Evolutionary conservation across 208 protist genomes (phyloP).

Genomic region (Acanthamoeba triangularis): DNA sequence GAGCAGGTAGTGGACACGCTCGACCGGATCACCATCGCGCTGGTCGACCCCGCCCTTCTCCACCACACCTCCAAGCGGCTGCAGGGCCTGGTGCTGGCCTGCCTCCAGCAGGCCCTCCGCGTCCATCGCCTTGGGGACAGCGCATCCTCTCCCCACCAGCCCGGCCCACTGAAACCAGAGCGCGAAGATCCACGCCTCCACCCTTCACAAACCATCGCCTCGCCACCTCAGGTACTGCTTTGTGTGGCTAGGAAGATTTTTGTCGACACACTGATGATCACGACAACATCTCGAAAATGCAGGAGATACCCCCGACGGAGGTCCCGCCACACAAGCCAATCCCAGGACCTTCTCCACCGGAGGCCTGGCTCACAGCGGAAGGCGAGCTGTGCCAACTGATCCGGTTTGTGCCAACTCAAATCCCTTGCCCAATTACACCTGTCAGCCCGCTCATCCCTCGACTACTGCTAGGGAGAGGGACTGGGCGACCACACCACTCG

Average conservation of each 20-base stretch:
- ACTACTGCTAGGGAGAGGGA: background rate
- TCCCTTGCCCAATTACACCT: no score
- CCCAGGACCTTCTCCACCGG: background rate
- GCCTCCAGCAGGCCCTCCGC: background rate
- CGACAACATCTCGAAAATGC: no score
- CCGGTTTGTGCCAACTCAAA: no score
- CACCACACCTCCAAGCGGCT: background rate
- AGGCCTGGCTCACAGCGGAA: background rate
- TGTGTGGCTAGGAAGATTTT: no score
- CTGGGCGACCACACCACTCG: conserved; percentile 16
- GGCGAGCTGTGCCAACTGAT: background rate
- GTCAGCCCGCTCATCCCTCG: background rate
- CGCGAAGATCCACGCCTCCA: background rate
- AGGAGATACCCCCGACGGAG: no score
- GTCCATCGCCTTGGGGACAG: background rate
- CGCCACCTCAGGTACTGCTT: no score
- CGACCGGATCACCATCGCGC: background rate
- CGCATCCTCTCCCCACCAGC: background rate
- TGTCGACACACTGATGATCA: no score
- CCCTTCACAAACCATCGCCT: no score
- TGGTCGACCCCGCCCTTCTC: background rate
- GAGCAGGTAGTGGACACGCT: background rate
- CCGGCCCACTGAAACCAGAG: background rate
- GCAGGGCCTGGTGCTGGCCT: background rate
- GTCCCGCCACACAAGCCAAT: no score